Evolutionary conservation across 2,329 filamentous ascomycete species (phyloP).

Genomic region (Trichoderma semiorbis): DNA sequence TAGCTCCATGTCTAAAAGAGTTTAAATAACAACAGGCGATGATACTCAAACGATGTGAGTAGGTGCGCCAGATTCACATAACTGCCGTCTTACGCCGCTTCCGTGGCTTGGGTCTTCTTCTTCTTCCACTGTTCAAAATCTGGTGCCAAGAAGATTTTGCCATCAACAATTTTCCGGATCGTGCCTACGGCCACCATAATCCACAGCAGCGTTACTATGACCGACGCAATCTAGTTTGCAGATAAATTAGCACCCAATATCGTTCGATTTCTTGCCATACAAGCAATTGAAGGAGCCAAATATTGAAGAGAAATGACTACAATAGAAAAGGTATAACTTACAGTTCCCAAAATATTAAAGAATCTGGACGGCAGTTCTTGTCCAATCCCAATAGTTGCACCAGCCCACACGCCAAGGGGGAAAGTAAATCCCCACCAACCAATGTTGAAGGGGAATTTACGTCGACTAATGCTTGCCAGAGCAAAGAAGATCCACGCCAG

Average conservation of each 20-base stretch:
- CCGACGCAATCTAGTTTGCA: neutral
- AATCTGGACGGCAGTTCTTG: constrained; percentile 4
- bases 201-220: neutral
- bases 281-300: neutral
- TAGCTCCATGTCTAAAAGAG: neutral
- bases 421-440: constrained; percentile 4
- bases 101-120: neutral
- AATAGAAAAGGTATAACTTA: neutral
- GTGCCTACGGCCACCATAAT: neutral
- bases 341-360: neutral
- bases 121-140: neutral
- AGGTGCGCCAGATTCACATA: neutral
- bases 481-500: constrained; percentile 5
- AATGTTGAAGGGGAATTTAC: neutral
- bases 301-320: neutral
- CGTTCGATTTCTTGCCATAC: too few relatives aligned
- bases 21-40: neutral
- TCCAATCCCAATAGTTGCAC: neutral
- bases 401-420: neutral
- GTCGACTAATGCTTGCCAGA: neutral
- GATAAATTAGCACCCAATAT: neutral
- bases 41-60: neutral
- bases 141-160: neutral
- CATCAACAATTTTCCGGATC: neutral
- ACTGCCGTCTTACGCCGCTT: neutral